These are phyloP conservation scores for Populus deltoides DNA, from an alignment of 345 rosid genomes.

Conservation along the genomic window DNA sequence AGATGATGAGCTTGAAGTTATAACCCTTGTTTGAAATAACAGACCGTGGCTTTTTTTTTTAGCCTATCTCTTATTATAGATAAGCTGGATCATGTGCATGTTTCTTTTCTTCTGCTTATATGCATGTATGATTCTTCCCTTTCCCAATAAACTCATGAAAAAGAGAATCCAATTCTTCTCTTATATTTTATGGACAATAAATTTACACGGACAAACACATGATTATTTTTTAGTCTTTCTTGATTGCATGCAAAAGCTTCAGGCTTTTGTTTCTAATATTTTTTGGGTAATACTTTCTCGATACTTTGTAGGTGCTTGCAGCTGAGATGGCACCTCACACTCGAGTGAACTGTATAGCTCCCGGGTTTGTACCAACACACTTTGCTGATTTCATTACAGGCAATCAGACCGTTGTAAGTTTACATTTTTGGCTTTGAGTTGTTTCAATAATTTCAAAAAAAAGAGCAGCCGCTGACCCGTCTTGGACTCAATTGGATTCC, in stretches of 20 bases:
- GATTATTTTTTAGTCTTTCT: too few relatives aligned
- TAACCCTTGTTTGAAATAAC: neutral
- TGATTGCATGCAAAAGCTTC: too few relatives aligned
- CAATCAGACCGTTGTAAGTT: conserved; percentile 48
- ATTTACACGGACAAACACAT: too few relatives aligned
- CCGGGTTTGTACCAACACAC: conserved; percentile 87
- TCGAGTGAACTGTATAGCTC: conserved; percentile 84
- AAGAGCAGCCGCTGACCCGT: neutral
- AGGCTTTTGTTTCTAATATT: too few relatives aligned
- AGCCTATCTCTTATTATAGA: too few relatives aligned
- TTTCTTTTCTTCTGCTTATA: too few relatives aligned
- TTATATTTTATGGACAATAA: too few relatives aligned
- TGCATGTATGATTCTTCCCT: too few relatives aligned
- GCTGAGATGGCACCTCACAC: conserved; percentile 73
- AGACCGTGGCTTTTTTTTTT: too few relatives aligned
- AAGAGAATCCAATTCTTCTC: too few relatives aligned
- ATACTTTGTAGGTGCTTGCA: conserved; percentile 68
- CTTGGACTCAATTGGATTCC: neutral
- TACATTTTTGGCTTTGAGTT: neutral
- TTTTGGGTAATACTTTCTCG: neutral
- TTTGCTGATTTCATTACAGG: conserved; percentile 59
- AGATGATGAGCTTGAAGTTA: neutral
- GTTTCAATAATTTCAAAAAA: neutral
- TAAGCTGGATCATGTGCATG: too few relatives aligned
- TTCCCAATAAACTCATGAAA: too few relatives aligned